Evolutionary conservation across 192 early-diverging fungal genomes (phyloP), one percentile per base, ranked within the genome.

Genomic region (Backusella luteola): DNA sequence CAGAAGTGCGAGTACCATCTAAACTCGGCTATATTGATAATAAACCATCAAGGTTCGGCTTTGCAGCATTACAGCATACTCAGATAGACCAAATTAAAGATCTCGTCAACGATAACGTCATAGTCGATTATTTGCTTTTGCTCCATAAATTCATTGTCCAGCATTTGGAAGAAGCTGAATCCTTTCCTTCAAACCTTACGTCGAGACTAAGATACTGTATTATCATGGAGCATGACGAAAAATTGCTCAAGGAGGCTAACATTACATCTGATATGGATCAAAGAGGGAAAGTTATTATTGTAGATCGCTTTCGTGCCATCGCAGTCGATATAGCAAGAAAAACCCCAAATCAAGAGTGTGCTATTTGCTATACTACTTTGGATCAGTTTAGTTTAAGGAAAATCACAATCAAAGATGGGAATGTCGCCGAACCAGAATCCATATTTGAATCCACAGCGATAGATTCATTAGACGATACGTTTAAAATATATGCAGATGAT

Each of bases 151-250:
- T 63, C 12, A 14, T 14, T 63, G 26, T 63, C 11, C 56, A 63
- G 5, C 56, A 63, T 63, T 63, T 63, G 23, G 56, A 63, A 63
- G 56, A 63, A 63, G 23, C 3, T 29, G 56, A 63, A 63, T 11
- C 21, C 1, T 63, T 63, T 63, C 56, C 56, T 26, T 63, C 56
- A 29, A 63, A 63, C 56, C 56, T 63, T 63, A 63, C 56, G 1
- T 63, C 56, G 11, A 63, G 56, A 12, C 26, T 63, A 63, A 63
- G 56, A 63, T 63, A 63, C 56, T 63, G 56, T 29, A 63, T 63
- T 14, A 63, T 63, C 23, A 63, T 63, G 56, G 56, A 63, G 3
- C 56, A 63, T 11, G 23, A 63, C 26, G 56, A 63, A 14, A 63
- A 29, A 23, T 26, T 63, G 56, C 21, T 63, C 4, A 63, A 29